These are phyloP conservation scores for Juglanconis sp. DNA, from an alignment of 2,329 filamentous ascomycete genomes.

Conservation along the genomic window DNA sequence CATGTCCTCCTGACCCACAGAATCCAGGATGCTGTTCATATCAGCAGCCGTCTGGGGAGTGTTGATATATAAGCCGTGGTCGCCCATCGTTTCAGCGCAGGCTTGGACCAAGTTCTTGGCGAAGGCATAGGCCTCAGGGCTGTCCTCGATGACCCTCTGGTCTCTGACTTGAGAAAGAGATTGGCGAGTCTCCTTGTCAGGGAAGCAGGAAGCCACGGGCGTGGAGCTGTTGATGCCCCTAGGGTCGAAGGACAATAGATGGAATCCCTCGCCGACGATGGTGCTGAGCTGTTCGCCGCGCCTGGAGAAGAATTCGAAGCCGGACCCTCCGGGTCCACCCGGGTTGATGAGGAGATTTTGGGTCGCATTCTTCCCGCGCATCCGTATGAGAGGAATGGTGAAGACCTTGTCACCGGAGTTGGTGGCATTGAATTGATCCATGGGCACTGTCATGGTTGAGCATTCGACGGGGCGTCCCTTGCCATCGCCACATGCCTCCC, in stretches of 20 bases:
- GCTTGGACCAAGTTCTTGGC: conserved; percentile 37
- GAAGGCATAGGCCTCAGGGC: conserved; percentile 38
- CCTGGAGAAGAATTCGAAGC: conserved; percentile 34
- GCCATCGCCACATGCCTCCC: conserved; percentile 37
- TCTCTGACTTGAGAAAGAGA: conserved; percentile 23
- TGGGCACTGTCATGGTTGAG: conserved; percentile 40
- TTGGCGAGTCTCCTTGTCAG: conserved; percentile 30
- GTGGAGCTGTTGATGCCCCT: conserved; percentile 40
- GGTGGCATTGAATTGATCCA: conserved; percentile 41
- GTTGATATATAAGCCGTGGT: conserved; percentile 43
- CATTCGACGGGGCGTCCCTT: conserved; percentile 39
- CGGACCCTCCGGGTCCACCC: conserved; percentile 45
- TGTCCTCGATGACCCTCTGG: conserved; percentile 30
- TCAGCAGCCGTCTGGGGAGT: conserved; percentile 49
- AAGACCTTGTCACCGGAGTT: conserved; percentile 37
- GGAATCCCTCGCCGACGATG: conserved; percentile 41
- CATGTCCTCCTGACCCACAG: conserved; percentile 35
- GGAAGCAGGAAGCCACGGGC: conserved; percentile 38
- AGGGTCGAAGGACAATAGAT: conserved; percentile 46
- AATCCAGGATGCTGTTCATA: conserved; percentile 48
- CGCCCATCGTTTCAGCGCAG: conserved; percentile 42
- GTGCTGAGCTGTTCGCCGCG: conserved; percentile 33
- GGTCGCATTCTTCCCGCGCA: conserved; percentile 40
- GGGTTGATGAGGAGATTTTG: conserved; percentile 45
- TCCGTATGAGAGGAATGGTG: conserved; percentile 41